Evolutionary conservation across 1,284 basidiomycete genomes (phyloP), one percentile per base, ranked within the genome.

Genomic region (Xerocomus nothofagi): DNA sequence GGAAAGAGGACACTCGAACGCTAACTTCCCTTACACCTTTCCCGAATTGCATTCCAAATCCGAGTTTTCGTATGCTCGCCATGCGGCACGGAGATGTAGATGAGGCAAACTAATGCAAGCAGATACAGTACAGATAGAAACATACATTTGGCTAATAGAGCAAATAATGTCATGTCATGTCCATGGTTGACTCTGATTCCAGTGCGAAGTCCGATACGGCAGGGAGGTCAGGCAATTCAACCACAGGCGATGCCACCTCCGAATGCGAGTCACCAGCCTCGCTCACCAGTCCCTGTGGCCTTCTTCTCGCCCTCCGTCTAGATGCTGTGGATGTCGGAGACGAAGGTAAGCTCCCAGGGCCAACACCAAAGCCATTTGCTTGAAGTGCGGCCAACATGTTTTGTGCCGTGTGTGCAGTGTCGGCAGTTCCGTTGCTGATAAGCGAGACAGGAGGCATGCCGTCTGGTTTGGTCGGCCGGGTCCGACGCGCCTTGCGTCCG

Each of bases 341-440:
- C 14, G 62, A 57, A 27, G 73, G 67, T n/a, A 59, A 47, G 26
- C 65, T 59, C 17, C 36, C 10, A 3, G 61, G 53, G 32, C 54
- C 61, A 24, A 7, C 9, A 9, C 6, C 24, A 52, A 76, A 77
- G 0, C 82, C 84, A 56, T 83, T 79, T 6, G 82, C 80, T 63
- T 89, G 77, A 31, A 91, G 74, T 37, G 77, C 78, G 10, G 85
- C 85, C 49, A 91, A 66, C 85, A 91, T 86, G 57, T 86, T 80
- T 43, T 79, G 79, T 8, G 89, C 89, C 43, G 80, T 72, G 51
- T 83, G 78, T 11, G 73, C 85, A 2, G 84, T 74, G 43, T 84
- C 79, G 15, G 39, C 20, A 24, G 39, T 38, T 21, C 49, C 55
- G 14, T 51, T 32, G 5, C 56, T 55, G 37, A 48, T 18, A 49